Conservation (phyloP, 305 asterid species). For the Rubia balearica region DNA sequence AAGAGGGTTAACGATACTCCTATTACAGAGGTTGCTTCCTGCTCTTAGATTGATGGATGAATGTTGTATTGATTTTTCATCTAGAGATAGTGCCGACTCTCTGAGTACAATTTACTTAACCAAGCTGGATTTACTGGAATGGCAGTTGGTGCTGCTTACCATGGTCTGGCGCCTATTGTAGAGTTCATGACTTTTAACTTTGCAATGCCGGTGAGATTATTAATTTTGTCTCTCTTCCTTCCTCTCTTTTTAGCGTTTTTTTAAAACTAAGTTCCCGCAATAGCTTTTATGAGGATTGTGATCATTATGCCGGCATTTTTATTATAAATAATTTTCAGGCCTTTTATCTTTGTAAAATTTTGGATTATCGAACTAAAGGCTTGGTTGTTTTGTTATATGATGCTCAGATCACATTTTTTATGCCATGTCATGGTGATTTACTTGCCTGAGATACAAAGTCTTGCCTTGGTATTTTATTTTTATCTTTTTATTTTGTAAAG, state of each 20-base stretch:
- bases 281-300: no score
- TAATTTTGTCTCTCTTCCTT: not conserved
- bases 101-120: not conserved
- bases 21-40: constrained; percentile 70
- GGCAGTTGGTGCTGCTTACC: constrained; percentile 90
- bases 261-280: not conserved
- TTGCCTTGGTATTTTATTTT: not conserved
- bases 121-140: constrained; percentile 95
- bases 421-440: not conserved
- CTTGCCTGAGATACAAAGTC: not conserved
- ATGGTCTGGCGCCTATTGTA: constrained; percentile 73
- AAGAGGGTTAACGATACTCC: constrained; percentile 84
- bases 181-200: constrained; percentile 95
- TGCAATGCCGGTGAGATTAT: constrained; percentile 71
- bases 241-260: not conserved
- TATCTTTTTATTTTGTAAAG: not conserved
- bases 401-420: not conserved
- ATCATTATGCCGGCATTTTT: no score
- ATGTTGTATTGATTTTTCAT: not conserved
- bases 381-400: not conserved
- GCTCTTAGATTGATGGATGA: not conserved
- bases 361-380: not conserved
- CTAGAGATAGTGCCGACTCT: not conserved
- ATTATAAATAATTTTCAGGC: not conserved
- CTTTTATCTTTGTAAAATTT: not conserved